Conservation (phyloP, 2,329 filamentous ascomycete genomes). For the Colletotrichum truncatum region DNA sequence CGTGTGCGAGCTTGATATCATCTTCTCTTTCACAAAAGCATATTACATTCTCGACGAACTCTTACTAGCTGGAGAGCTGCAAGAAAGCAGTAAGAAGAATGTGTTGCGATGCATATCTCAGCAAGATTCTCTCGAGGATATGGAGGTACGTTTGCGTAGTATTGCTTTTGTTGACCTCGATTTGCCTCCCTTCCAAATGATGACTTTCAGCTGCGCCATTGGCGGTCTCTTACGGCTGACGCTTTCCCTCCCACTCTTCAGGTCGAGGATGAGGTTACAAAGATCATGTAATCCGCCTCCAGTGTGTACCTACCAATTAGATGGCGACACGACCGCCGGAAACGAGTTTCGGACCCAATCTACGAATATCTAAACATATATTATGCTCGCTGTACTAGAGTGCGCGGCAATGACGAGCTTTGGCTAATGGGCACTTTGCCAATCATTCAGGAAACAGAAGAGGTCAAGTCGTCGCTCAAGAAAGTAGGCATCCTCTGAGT, state of each 20-base stretch:
- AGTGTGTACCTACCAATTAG: slow-evolving; percentile 18
- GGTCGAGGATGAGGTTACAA: slow-evolving; percentile 91
- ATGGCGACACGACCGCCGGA: slow-evolving; percentile 19
- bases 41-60: slow-evolving; percentile 99
- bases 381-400: neutral
- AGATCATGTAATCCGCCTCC: slow-evolving; percentile 76
- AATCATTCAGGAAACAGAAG: slow-evolving; percentile 42
- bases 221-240: slow-evolving; percentile 50
- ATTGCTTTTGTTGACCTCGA: neutral
- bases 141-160: slow-evolving; percentile 81
- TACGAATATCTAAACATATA: slow-evolving; percentile 4
- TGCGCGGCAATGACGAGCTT: slow-evolving; percentile 19
- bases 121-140: slow-evolving; percentile 97
- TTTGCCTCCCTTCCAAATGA: neutral
- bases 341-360: slow-evolving; percentile 1
- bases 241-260: slow-evolving; percentile 59
- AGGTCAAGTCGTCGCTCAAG: slow-evolving; percentile 48
- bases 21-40: slow-evolving; percentile 99
- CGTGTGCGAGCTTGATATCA: slow-evolving; percentile 98
- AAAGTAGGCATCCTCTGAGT: slow-evolving; percentile 50
- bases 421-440: slow-evolving; percentile 36
- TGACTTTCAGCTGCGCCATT: slow-evolving; percentile 18
- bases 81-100: slow-evolving; percentile 99
- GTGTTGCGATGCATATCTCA: slow-evolving; percentile 95
- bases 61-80: slow-evolving; percentile 92